Evolutionary conservation across 768 basidiomycete genomes (phyloP), one percentile per base, ranked within the genome.

Genomic region (Clavulina sp.): DNA sequence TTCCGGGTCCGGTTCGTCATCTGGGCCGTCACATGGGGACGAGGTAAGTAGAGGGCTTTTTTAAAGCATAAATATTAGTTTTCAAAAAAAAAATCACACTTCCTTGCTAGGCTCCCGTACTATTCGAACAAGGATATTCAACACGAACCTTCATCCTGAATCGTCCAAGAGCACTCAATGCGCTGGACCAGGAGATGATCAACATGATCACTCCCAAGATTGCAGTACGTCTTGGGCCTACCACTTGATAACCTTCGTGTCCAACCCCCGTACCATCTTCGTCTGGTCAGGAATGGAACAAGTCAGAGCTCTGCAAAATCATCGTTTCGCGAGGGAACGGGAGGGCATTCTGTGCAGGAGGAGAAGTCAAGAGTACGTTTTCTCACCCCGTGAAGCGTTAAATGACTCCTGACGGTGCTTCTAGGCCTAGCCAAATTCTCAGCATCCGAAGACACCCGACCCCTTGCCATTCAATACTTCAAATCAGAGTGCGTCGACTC

Each of bases 291-390:
- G 76, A 78, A 70, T 88, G 85, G 84, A 72, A 74, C 54, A 66
- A 72, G 32, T 78, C 84, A 28, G 73, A 80, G 48, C 71, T 86
- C 4, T 78, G 78, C 57, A 73, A 75, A 52, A 71, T 81, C 28
- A 76, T 95, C 54, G 73, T 87, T 33, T 83, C 81, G 31, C 73
- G 74, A 30, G 84, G 84, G 23, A 64, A 65, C 9, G 82, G 80
- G 3, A 71, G 78, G 53, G 85, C 82, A 9, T 97, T 96, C 63
- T 97, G 91, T 60, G 82, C 86, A 4, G 95, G 95, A 13, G 95
- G 95, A 41, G 95, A 99, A 65, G 84, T 99, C 52, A 80, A 77
- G 54, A 69, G 93, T 92, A 58, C 65, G 52, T 36, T 5, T n/a
- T 31, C 21, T 21, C 18, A 31, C 41, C 38, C 13, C 7, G 16